Percentiles rank a stretch among this genome's conserved stretches.
Conservation (phyloP, 805 yeast genomes). For the Zygotorulaspora florentina region DNA sequence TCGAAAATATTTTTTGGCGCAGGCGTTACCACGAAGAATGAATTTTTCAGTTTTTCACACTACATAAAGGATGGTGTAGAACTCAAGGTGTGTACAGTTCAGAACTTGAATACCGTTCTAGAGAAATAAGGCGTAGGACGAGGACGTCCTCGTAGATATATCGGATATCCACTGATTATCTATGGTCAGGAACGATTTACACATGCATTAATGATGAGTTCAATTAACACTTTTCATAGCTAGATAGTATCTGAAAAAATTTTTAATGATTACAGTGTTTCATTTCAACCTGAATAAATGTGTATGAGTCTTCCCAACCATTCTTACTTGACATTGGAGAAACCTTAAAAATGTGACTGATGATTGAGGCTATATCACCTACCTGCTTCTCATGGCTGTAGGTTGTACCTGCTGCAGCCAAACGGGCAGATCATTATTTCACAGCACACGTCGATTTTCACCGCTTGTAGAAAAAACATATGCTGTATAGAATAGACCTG, state of each 20-base stretch:
- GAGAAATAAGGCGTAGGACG: conserved; percentile 2
- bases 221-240: conserved; percentile 30
- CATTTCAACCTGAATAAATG: conserved; percentile 10
- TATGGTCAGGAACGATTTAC: neutral
- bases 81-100: neutral
- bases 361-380: too few species aligned
- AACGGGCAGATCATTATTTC: too few species aligned
- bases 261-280: conserved; percentile 32
- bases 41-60: neutral
- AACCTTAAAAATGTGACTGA: too few species aligned
- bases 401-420: too few species aligned
- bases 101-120: neutral
- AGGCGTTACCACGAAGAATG: neutral
- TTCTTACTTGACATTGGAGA: too few species aligned
- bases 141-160: conserved; percentile 5
- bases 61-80: neutral
- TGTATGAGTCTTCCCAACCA: too few species aligned
- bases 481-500: neutral
- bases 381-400: too few species aligned
- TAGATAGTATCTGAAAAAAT: conserved; percentile 37
- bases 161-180: too few species aligned
- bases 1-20: neutral
- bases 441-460: too few species aligned
- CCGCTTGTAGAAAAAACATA: too few species aligned
- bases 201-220: conserved; percentile 27